Evolutionary conservation across 768 basidiomycete genomes (phyloP).

Genomic region (Boletus tomentosulus): DNA sequence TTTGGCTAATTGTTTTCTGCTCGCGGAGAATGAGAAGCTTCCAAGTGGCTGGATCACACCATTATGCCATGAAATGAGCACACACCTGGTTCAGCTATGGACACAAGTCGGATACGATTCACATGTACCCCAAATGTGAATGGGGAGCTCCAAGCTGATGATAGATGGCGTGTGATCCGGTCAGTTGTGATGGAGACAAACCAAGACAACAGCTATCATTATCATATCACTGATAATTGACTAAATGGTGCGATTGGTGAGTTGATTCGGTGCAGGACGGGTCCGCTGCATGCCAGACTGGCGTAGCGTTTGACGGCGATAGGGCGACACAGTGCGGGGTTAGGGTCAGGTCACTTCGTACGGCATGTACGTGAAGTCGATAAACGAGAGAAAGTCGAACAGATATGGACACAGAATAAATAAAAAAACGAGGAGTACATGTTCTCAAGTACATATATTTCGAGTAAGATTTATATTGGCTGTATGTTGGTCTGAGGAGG

Average conservation of each 20-base stretch:
- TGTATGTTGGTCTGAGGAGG: background rate
- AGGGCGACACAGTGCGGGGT: conserved; percentile 6
- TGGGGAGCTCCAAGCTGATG: background rate
- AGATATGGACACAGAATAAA: background rate
- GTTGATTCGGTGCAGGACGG: background rate
- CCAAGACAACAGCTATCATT: background rate
- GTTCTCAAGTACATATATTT: background rate
- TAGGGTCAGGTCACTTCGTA: background rate
- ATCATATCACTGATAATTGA: background rate
- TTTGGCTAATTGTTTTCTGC: background rate
- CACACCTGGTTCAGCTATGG: background rate
- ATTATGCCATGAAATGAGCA: background rate
- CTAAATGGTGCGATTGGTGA: background rate
- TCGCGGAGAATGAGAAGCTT: background rate
- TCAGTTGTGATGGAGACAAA: background rate
- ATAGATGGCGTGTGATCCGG: background rate
- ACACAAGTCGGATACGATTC: background rate
- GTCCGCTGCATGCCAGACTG: background rate
- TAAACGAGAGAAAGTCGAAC: background rate
- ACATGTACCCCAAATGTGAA: background rate
- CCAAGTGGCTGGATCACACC: background rate
- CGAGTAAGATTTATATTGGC: background rate
- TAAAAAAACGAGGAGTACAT: background rate
- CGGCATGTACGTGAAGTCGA: conserved; percentile 6
- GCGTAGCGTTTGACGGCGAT: background rate